Evolutionary conservation across 2,329 filamentous ascomycete species (phyloP).

Genomic region (Rugonectria rugulosa): DNA sequence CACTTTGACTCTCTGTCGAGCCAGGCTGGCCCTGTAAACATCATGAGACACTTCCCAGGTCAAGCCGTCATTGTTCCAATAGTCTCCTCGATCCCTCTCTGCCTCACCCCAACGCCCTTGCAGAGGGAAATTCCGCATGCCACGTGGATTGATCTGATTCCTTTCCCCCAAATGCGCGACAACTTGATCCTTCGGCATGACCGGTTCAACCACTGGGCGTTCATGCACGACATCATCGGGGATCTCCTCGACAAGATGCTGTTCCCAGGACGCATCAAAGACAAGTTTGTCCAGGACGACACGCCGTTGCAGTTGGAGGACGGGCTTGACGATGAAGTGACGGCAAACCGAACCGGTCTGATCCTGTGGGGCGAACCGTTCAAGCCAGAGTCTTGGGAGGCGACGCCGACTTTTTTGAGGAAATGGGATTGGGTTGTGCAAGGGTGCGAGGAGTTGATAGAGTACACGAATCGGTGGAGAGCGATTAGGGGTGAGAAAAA

Average conservation of each 20-base stretch:
- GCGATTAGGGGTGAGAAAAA: slow-evolving; percentile 29
- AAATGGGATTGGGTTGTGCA: slow-evolving; percentile 34
- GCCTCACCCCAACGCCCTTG: slow-evolving; percentile 47
- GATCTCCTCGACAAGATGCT: slow-evolving; percentile 6
- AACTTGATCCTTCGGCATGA: slow-evolving; percentile 46
- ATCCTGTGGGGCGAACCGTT: slow-evolving; percentile 38
- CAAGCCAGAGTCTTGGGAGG: slow-evolving; percentile 32
- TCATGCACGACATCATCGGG: slow-evolving; percentile 24
- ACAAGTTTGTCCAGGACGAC: background rate
- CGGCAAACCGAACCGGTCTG: slow-evolving; percentile 23
- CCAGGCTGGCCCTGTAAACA: background rate
- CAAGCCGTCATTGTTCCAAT: background rate
- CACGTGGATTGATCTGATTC: slow-evolving; percentile 53
- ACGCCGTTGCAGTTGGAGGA: background rate
- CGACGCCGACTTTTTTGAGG: slow-evolving; percentile 30
- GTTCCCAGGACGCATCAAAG: background rate
- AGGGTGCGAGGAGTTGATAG: slow-evolving; percentile 30
- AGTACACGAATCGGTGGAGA: slow-evolving; percentile 33
- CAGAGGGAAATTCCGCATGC: slow-evolving; percentile 49
- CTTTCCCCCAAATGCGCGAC: slow-evolving; percentile 48
- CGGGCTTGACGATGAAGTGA: background rate
- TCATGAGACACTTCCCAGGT: slow-evolving; percentile 2
- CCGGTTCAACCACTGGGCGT: slow-evolving; percentile 49
- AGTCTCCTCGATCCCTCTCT: background rate
- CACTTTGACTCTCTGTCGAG: background rate